Base-by-base conservation (phyloP, 2,329 filamentous ascomycete species). In the Elsinoe batatas region DNA sequence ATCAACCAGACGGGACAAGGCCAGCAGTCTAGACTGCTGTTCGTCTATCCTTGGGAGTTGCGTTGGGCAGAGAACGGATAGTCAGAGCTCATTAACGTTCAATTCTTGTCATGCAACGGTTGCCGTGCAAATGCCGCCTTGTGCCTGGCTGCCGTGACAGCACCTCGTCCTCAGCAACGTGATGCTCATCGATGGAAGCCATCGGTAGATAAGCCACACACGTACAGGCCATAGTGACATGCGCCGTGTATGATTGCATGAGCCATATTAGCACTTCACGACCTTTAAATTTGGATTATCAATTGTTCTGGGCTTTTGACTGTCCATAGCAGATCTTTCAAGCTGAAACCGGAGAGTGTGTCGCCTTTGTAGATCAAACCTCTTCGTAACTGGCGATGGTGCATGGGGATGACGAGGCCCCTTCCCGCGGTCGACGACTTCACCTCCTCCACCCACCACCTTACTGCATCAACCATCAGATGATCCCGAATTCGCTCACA, bases 51-150 rank as follows among this genome's bases (percentile, higher is more conserved):
- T 32, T n/a, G 26, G 32, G 32, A 18, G 47, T 51, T 38, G 47
- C 33, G 47, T 38, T 51, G 47, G 18, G 47, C 8, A 38, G 47
- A 38, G 17, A 38, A 38, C 47, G n/a, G 47, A 38, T 51, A 51
- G 47, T 51, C 33, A 22, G 3, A 38, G 47, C 47, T 37, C 32
- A 26, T 35, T 17, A 51, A 51, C 47, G 47, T 15, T 18, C 47
- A 51, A 51, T 51, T 51, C 32, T 49, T 51, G 47, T 51, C 33
- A 20, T 33, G 15, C 33, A 51, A 51, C 47, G 47, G 47, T 51
- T 15, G n/a, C 26, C 32, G 36, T 51, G 47, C 33, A 26, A 33
- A 35, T 38, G 30, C 18, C 47, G 47, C 47, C 47, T 35, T 51
- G 32, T 51, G 15, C 35, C 11, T 26, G 17, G 47, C 26, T 37